Conservation (phyloP, 1,139 yeast genomes). For the Pichia sp. region DNA sequence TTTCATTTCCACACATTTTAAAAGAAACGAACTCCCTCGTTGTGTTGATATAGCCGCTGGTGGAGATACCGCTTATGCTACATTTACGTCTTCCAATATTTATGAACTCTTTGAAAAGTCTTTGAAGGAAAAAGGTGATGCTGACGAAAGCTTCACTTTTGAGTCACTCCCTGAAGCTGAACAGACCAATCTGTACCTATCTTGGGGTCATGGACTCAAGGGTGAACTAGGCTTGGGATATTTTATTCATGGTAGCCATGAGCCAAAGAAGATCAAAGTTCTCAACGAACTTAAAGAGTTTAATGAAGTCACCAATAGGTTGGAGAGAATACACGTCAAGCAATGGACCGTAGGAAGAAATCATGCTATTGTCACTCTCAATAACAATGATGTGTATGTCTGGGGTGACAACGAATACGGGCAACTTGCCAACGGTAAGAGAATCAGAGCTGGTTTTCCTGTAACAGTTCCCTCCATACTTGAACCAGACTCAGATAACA, state of each 20-base stretch:
- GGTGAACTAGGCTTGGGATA: slow-evolving; percentile 84
- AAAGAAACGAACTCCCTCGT: slow-evolving; percentile 33
- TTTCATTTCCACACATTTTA: slow-evolving; percentile 31
- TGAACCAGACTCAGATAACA: slow-evolving; percentile 36
- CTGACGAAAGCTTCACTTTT: slow-evolving; percentile 19
- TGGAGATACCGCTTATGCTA: slow-evolving; percentile 58
- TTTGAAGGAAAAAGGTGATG: slow-evolving; percentile 10
- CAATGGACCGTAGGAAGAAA: slow-evolving; percentile 56
- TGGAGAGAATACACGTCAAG: slow-evolving; percentile 40
- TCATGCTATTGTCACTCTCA: slow-evolving; percentile 57
- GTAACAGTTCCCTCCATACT: slow-evolving; percentile 44
- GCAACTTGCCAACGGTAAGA: slow-evolving; percentile 80
- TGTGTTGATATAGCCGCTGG: slow-evolving; percentile 57
- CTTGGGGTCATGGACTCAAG: slow-evolving; percentile 77
- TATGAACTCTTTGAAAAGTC: slow-evolving; percentile 28
- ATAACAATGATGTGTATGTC: slow-evolving; percentile 56
- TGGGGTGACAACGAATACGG: slow-evolving; percentile 86
- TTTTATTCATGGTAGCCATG: slow-evolving; percentile 64
- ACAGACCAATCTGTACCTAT: slow-evolving; percentile 32
- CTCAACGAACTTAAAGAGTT: slow-evolving; percentile 38
- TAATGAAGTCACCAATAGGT: slow-evolving; percentile 29
- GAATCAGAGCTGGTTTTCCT: slow-evolving; percentile 54
- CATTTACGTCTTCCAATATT: slow-evolving; percentile 30
- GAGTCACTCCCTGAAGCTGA: slow-evolving; percentile 20
- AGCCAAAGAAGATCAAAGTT: slow-evolving; percentile 56